Evolutionary conservation across 306 rosid genomes (phyloP), one percentile per base, ranked within the genome.

Genomic region (Senna tora): DNA sequence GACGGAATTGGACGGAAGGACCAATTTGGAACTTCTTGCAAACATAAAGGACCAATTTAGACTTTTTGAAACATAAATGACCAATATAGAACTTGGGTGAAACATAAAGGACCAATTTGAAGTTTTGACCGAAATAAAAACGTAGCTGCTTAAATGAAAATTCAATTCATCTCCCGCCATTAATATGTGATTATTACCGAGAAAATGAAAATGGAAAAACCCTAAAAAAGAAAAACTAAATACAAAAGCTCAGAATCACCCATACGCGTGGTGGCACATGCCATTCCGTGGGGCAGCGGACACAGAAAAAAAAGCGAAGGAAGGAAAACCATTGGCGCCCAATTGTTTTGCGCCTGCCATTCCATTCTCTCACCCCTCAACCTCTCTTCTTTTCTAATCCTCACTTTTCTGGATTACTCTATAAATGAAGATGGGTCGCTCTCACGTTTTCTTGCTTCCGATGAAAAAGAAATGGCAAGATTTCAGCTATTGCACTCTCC

Each of bases 321-420:
- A 60, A 33, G 4, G 15, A 54, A 79, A 75, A 88, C 92, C 88
- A 78, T 79, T 65, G 88, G 90, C 89, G 95, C 89, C 85, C 81
- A 72, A 79, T 78, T 76, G 16, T 64, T 64, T 65, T 72, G 70
- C 73, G 45, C 42, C 42, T 30, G 30, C 28, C 71, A 19, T 2
- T 42, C 12, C 5, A 28, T 34, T 52, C 43, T 47, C 51, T 47
- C 17, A 42, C 8, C 61, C 61, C 5, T 57, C 59, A 42, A 22
- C 6, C 67, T 25, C 55, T 55, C 55, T 13, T 39, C 46, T 63
- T 20, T 51, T 46, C 64, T 9, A 22, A 30, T 33, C 0, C 43
- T 15, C 15, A 3, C 25, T 1, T 52, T 4, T 2, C 10, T n/a
- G n/a, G n/a, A n/a, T n/a, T n/a, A n/a, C n/a, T 64, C 71, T 36